Evolutionary conservation across 352 stramenopile genomes (phyloP), one percentile per base, ranked within the genome.

Genomic region (Globisporangium camurandrum): DNA sequence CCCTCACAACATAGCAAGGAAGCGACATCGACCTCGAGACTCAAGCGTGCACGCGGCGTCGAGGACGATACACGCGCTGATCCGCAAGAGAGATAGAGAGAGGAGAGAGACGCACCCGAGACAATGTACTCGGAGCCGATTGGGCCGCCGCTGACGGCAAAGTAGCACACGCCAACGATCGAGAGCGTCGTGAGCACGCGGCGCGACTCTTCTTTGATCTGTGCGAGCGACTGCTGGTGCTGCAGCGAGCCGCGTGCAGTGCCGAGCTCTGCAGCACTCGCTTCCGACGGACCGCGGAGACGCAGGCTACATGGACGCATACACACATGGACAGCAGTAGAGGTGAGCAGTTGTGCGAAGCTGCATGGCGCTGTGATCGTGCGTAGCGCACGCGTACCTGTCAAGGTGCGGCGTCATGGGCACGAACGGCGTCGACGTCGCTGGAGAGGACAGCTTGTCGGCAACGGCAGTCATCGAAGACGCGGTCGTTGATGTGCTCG

Each of bases 111-210:
- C 61, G 38, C 46, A 75, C 64, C 54, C 6, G 69, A 75, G 24
- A 75, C 61, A 24, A 76, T 63, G 44, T 70, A 69, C 54, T 77
- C 66, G 26, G 66, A 67, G 44, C 60, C 57, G 33, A 78, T 66
- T 14, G 67, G 59, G 0, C 69, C 69, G 37, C 65, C 66, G 30
- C 65, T 74, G 20, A 74, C 67, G 30, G 70, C 66, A 36, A 84
- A 80, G 58, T 80, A 84, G 61, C 69, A 80, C 26, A 84, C 51
- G 17, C 69, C 71, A 28, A 75, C 62, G 46, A 84, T 71, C 24
- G 71, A 76, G 51, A 78, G 61, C 54, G 71, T 72, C 55, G 66
- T 76, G 31, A 84, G 65, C 56, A 80, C 69, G 43, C 71, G 71
- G 24, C 57, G 69, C 39, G 49, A 50, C 22, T 65, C 66, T 55